Evolutionary conservation across 2,329 filamentous ascomycete species (phyloP), one percentile per base, ranked within the genome.

Genomic region (Fusarium falciforme): DNA sequence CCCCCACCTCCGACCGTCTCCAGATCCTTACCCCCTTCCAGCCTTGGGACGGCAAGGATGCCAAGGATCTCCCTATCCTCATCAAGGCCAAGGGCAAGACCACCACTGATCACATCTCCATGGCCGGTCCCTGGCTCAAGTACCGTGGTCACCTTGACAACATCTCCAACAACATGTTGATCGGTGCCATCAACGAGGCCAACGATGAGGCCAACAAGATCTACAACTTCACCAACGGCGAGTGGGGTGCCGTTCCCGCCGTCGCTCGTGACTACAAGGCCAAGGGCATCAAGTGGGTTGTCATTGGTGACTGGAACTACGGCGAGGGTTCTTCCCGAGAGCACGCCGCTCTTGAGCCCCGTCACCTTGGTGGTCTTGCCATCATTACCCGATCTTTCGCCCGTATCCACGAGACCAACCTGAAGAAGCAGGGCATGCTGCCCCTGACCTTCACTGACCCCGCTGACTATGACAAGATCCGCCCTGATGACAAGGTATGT

Each of bases 341-440:
- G 89, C 96, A 99, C 84, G 96, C 96, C 79, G 96, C 96, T 85
- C 92, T 99, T 72, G 96, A 99, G 89, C 96, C 96, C 83, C 93
- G 96, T 84, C 96, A 98, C 88, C 92, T 99, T 76, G 96, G 96
- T 82, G 96, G 96, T 85, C 91, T 98, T 81, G 96, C 96, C 81
- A 98, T 99, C 88, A 97, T 99, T 84, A 95, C 93, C 82, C 93
- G 94, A 83, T 94, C 91, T 76, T 99, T 99, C 83, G 96, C 96
- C 81, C 96, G 96, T 93, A 99, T 99, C 83, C 96, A 99, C 90
- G 96, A 99, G 90, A 99, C 96, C 89, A 99, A 99, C 91, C 87
- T 99, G 89, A 99, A 99, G 94, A 99, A 99, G 93, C 96, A 99
- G 91, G 96, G 96, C 87, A 98, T 99, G 96, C 93, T 99, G 87